Evolutionary conservation across 225 moss, liverwort and hornwort species (phyloP), one percentile per base, ranked within the genome.

Genomic region (Antitrichia curtipendula): DNA sequence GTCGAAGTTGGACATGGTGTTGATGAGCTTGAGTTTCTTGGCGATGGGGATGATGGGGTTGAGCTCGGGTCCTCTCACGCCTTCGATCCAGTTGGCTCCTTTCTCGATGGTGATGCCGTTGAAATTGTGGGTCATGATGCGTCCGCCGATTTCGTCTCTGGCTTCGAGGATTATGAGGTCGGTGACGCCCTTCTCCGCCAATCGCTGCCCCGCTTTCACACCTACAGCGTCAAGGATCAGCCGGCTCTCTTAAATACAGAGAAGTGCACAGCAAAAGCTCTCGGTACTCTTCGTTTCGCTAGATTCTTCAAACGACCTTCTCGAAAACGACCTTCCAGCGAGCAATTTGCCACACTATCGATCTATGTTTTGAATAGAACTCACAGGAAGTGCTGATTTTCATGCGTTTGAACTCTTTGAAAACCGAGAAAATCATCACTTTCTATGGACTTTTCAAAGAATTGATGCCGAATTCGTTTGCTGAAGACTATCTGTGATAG

Each of bases 1-100:
- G 12, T 88, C 87, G 57, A 89, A 93, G 49, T 95, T 84, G 15
- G 97, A 93, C 13, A 40, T 10, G 68, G 88, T 84, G 66, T 86
- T 93, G 68, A 91, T 63, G 71, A 97, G 92, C 9, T 88, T 77
- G 73, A 94, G 88, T 59, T 94, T 84, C 20, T 92, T 41, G 62
- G 95, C 95, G 13, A 96, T 85, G 56, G 90, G 84, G 91, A 96
- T 93, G 38, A 95, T 49, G 7, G 97, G 96, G 83, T 97, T 97
- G 41, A 93, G 53, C 32, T 95, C 54, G 53, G 90, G 85, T 6
- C 97, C 97, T 83, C 96, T 93, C 28, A 96, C 93, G 49, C 96
- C 97, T 84, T 97, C 96, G 62, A 97, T 96, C 97, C 97, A 97
- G 79, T 94, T 96, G 24, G 95, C 96, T n/a, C 97, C 96, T 64